A percentile compares a stretch with the other conserved stretches of the same genome.
Conservation (phyloP, 1,284 basidiomycete genomes). For the Ustilago shanxiensis region DNA sequence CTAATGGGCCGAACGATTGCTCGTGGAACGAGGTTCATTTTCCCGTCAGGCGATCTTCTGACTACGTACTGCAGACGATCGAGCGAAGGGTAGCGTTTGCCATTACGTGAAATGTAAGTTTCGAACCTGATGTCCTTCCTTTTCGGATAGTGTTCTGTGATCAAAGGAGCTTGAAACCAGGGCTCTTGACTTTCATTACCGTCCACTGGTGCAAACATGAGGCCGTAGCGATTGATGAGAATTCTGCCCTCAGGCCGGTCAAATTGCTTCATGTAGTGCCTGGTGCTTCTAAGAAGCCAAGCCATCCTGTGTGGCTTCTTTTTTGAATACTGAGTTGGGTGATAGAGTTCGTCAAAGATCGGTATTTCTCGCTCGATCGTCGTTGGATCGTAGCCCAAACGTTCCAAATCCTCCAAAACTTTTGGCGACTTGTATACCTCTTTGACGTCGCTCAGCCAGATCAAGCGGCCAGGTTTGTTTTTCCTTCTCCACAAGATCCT, state of each 20-base stretch:
- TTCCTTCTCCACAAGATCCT: background rate
- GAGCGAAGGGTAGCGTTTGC: background rate
- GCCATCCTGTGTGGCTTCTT: background rate
- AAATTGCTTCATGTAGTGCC: background rate
- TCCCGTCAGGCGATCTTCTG: too few species aligned
- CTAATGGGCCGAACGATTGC: constrained; percentile 16
- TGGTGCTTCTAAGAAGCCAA: background rate
- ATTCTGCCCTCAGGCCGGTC: background rate
- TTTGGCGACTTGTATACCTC: constrained; percentile 12
- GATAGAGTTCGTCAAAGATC: background rate
- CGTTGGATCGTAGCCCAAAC: constrained; percentile 15
- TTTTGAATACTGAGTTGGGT: background rate
- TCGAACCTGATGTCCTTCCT: too few species aligned
- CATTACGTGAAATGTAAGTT: background rate
- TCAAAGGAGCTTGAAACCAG: constrained; percentile 20
- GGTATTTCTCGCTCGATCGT: constrained; percentile 12
- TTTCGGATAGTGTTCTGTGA: background rate
- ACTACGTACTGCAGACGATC: constrained; percentile 8
- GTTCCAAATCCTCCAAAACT: constrained; percentile 10
- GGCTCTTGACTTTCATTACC: background rate
- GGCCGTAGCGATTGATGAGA: background rate
- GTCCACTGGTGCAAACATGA: background rate
- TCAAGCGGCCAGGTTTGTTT: too few species aligned
- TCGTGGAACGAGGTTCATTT: background rate
- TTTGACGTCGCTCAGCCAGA: constrained; percentile 10